phyloP scores from a whole-genome alignment of 176 grass and related monocot species.

The Musa itinerans region DNA sequence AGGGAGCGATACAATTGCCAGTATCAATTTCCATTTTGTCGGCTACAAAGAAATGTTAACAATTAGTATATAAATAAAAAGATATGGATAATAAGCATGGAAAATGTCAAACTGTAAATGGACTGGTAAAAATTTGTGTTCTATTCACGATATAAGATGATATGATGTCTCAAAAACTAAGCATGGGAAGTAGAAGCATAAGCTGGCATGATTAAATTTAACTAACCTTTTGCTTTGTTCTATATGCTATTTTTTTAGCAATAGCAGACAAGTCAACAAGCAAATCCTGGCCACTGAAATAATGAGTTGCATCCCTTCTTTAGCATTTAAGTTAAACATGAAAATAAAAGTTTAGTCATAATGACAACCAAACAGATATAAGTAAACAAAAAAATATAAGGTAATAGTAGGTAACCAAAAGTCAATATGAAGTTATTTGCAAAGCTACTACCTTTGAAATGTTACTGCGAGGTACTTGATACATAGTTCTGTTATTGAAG shows the following conservation, averaged over 20 bases:
- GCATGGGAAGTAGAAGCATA: background rate
- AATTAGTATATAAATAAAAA: background rate
- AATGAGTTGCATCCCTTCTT: constrained; percentile 32
- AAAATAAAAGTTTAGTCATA: background rate
- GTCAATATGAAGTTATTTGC: background rate
- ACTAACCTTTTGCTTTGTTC: constrained; percentile 59
- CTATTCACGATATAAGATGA: background rate
- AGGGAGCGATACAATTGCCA: constrained; percentile 53
- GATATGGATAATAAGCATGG: constrained; percentile 11
- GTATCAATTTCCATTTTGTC: constrained; percentile 66
- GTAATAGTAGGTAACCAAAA: background rate
- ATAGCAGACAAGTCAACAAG: constrained; percentile 61
- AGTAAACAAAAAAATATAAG: background rate
- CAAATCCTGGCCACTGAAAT: constrained; percentile 30
- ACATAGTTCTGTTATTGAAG: constrained; percentile 53
- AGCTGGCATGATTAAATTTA: background rate
- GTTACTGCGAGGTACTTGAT: constrained; percentile 42
- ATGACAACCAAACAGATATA: background rate
- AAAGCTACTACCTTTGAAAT: constrained; percentile 54
- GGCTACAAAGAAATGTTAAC: constrained; percentile 30
- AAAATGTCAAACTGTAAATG: background rate
- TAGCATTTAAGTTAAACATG: constrained; percentile 1
- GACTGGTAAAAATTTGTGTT: background rate
- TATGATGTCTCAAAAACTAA: background rate
- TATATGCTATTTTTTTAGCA: constrained; percentile 45